Percentiles rank a stretch among this genome's conserved stretches.
Evolutionary conservation across 768 basidiomycete species (phyloP).

Genomic region (Suillus spraguei): DNA sequence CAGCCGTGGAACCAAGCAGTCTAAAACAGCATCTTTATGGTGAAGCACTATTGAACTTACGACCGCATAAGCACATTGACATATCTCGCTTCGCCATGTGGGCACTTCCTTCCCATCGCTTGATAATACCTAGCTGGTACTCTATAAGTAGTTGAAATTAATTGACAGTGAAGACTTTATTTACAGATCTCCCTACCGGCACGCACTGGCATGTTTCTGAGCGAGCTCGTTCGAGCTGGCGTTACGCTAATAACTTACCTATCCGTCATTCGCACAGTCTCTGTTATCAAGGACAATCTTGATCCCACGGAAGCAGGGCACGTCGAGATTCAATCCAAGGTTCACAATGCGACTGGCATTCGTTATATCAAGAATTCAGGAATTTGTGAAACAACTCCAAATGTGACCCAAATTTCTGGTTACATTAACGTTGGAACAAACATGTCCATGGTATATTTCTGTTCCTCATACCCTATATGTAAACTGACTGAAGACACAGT

Average conservation of each 20-base stretch:
- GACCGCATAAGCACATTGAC: too few relatives aligned
- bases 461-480: not conserved
- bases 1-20: not conserved
- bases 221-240: not conserved
- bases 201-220: constrained; percentile 19
- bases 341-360: constrained; percentile 32
- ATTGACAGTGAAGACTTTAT: not conserved
- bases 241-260: constrained; percentile 9
- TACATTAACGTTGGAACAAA: constrained; percentile 59
- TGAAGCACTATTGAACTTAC: not conserved
- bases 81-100: not conserved
- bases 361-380: constrained; percentile 61
- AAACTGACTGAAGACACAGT: constrained; percentile 42
- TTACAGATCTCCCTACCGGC: not conserved
- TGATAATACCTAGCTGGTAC: not conserved
- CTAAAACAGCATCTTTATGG: not conserved
- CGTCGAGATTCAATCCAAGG: constrained; percentile 20
- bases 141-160: not conserved
- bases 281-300: not conserved
- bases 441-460: constrained; percentile 56
- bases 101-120: not conserved
- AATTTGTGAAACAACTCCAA: constrained; percentile 67
- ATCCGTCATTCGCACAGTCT: constrained; percentile 5
- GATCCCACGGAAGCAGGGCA: not conserved
- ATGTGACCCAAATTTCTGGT: constrained; percentile 63